Base-by-base conservation (phyloP, 2,329 filamentous ascomycete species). In the Corinectria fuckeliana region DNA sequence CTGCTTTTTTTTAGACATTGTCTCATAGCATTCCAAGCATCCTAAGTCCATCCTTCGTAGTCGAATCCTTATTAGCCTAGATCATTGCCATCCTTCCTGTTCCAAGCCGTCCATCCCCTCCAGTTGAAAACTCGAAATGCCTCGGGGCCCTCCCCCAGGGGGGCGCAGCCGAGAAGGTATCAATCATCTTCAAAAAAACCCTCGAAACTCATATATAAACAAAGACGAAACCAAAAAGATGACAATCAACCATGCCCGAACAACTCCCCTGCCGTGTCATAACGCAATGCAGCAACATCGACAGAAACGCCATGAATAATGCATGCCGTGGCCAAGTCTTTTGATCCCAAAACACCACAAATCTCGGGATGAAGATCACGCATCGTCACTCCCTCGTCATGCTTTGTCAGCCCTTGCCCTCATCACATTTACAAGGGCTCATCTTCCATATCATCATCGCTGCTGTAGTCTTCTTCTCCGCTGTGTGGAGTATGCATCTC, bases 371-470 rank as follows among this genome's bases (percentile, higher is more conserved):
- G 14, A 18, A 21, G 47, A 14, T 18, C 25, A 23, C 28, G 7
- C 16, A 49, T 9, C 25, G 28, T 2, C 11, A 6, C 20, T 16
- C 14, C 39, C 11, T 39, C 45, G 20, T 61, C 38, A 67, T 44
- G 48, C 34, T 14, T 25, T 18, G 8, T n/a, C 53, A n/a, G 25
- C 36, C 50, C 47, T 56, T 16, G 10, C 18, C 5, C 16, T 32
- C 34, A 52, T 45, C 44, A 66, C 65, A 68, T 67, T 41, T 65
- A 58, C n/a, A 67, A 18, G n/a, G 66, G 58, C 64, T 71, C 73
- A 26, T 84, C 82, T 61, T 85, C 85, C 75, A 85, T 82, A 10
- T 81, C 81, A 44, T 87, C 85, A 50, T 86, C 85, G 56, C 81
- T 85, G 62, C 80, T 85, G 44, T 82, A 82, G 18, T 77, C 78